Base-by-base conservation (phyloP, 2,329 filamentous ascomycete species). In the Trichoderma polysporum region DNA sequence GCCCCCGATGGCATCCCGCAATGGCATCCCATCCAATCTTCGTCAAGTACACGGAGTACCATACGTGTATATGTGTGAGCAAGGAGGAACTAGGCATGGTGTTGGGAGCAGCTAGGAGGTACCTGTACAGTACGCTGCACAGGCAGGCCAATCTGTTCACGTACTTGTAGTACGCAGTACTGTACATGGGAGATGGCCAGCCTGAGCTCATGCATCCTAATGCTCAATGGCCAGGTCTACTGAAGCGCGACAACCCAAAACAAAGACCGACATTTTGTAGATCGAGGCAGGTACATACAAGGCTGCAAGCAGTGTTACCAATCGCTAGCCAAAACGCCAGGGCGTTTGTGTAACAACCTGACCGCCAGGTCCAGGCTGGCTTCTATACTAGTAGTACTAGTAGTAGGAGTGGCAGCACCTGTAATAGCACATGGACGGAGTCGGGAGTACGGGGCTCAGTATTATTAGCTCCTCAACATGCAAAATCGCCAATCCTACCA, bases 251-350 rank as follows among this genome's bases (percentile, higher is more conserved):
- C 22, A 27, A 41, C 60, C 60, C 58, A 61, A 52, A 53, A 31
- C 49, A 33, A 63, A 54, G 60, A 47, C 60, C 60, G 49, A 63
- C 49, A 62, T 41, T 52, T 37, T 10, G 22, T 52, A 45, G 49
- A 54, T 63, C 49, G 47, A 54, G 25, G 60, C 60, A 65, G 50
- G 52, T 49, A 65, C 37, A 25, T 49, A 49, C 60, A 63, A 63
- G 35, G 49, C 49, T 63, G 50, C 60, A 35, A 53, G 49, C 57
- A 41, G 35, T 45, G 60, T 52, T 54, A 33, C 60, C 58, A 25
- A 25, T 33, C 56, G 39, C 39, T 19, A 33, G 33, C n/a, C 2
- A 39, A 37, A 50, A 65, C 62, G 17, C 62, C 62, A 50, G 62
- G 62, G 62, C 62, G 62, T 65, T 49, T 12, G 29, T 29, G 52